Conservation (phyloP, 2,329 filamentous ascomycete genomes). For the Neofusicoccum laricinum region DNA sequence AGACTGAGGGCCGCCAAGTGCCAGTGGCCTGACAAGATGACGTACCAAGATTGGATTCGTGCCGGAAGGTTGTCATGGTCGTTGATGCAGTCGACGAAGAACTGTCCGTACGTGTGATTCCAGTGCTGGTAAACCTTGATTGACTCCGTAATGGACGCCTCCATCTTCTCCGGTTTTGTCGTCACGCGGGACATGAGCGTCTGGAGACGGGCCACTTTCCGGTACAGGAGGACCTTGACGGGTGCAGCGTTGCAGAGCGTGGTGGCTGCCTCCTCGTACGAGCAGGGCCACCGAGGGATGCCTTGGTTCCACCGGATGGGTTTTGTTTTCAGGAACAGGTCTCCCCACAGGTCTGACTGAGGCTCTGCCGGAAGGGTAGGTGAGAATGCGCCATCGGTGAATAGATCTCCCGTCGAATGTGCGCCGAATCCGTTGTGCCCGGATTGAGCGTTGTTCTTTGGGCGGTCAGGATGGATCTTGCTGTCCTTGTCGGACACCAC, state of each 20-base stretch:
- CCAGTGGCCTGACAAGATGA: slow-evolving; percentile 57
- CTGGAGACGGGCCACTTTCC: slow-evolving; percentile 56
- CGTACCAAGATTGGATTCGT: slow-evolving; percentile 59
- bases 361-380: not conserved
- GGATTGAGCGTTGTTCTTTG: not conserved
- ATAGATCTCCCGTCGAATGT: not conserved
- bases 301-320: slow-evolving; percentile 22
- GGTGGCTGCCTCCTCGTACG: slow-evolving; percentile 50
- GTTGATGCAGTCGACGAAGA: slow-evolving; percentile 52
- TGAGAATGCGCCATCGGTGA: not conserved
- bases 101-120: slow-evolving; percentile 51
- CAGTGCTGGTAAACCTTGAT: slow-evolving; percentile 55
- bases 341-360: not conserved
- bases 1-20: slow-evolving; percentile 56
- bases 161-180: slow-evolving; percentile 37
- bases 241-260: slow-evolving; percentile 53
- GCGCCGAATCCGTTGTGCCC: not conserved
- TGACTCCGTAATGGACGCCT: slow-evolving; percentile 48
- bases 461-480: slow-evolving; percentile 30
- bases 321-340: slow-evolving; percentile 13
- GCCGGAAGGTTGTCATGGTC: slow-evolving; percentile 51
- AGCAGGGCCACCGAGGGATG: slow-evolving; percentile 51
- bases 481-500: slow-evolving; percentile 48
- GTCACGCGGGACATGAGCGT: slow-evolving; percentile 46
- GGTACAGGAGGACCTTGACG: slow-evolving; percentile 59